These are phyloP conservation scores for Bacidia rubella DNA, from an alignment of 495 filamentous ascomycete genomes.

Conservation along the genomic window DNA sequence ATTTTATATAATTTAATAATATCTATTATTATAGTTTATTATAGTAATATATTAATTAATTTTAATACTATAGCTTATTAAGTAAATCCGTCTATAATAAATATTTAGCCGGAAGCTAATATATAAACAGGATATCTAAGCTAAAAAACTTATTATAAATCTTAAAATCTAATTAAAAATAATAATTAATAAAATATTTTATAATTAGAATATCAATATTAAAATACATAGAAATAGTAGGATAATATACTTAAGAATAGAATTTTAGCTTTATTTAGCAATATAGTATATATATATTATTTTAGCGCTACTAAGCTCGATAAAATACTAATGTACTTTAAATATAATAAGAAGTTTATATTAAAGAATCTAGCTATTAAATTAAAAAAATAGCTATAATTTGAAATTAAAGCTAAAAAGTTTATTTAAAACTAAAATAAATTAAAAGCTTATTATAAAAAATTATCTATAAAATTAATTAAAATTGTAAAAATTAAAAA, in stretches of 20 bases:
- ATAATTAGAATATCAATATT: constrained; percentile 5
- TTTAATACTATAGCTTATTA: not conserved
- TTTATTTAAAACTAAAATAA: too few species aligned
- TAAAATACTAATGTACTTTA: too few species aligned
- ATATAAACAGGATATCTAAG: not conserved
- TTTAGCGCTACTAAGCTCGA: too few species aligned
- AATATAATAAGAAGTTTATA: too few species aligned
- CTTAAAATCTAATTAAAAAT: too few species aligned
- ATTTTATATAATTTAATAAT: too few species aligned
- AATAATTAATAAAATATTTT: not conserved
- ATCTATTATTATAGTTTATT: too few species aligned
- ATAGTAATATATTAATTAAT: too few species aligned
- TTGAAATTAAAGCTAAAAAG: too few species aligned
- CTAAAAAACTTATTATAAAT: not conserved
- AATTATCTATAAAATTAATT: not conserved
- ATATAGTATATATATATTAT: not conserved
- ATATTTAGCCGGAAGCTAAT: not conserved
- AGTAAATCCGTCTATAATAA: not conserved
- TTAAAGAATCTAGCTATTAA: too few species aligned
- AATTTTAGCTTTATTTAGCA: not conserved
- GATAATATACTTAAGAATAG: not conserved
- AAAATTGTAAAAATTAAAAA: constrained; percentile 4
- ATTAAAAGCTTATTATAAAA: not conserved
- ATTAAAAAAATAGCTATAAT: too few species aligned
- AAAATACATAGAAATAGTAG: constrained; percentile 1